A percentile compares a stretch with the other conserved stretches of the same genome.
Conservation (phyloP, 129 eudicot species). For the Centella asiatica region DNA sequence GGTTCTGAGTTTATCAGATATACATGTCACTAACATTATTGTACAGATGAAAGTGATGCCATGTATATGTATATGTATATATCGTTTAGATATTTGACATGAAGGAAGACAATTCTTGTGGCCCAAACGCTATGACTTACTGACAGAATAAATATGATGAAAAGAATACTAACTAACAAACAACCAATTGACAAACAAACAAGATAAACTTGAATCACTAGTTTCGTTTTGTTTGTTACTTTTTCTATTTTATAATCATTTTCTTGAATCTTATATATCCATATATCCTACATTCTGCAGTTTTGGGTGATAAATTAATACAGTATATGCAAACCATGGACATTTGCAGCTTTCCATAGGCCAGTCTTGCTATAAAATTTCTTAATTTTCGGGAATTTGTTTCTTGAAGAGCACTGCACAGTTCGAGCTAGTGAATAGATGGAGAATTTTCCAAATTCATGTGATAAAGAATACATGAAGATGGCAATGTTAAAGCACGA, state of each 20-base stretch:
- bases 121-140: conserved; percentile 18
- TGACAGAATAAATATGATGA: not conserved
- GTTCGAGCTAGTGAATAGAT: conserved; percentile 19
- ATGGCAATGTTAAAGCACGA: conserved; percentile 97
- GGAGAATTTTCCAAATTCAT: conserved; percentile 61
- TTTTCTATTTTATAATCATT: not conserved
- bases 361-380: too few relatives aligned
- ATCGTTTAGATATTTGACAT: too few relatives aligned
- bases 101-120: conserved; percentile 23
- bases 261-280: not conserved
- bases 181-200: not conserved
- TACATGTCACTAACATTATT: too few relatives aligned
- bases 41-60: conserved; percentile 28
- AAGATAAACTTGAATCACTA: not conserved
- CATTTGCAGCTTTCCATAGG: conserved; percentile 26
- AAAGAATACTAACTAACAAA: conserved; percentile 5
- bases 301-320: not conserved
- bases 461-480: conserved; percentile 85
- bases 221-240: not conserved
- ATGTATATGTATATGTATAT: conserved; percentile 7
- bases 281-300: conserved; percentile 8
- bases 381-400: not conserved
- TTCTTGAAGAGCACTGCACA: not conserved
- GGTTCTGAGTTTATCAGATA: too few relatives aligned
- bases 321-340: not conserved